Conservation (phyloP, 2,329 filamentous ascomycete genomes). For the Penicillium expansum region DNA sequence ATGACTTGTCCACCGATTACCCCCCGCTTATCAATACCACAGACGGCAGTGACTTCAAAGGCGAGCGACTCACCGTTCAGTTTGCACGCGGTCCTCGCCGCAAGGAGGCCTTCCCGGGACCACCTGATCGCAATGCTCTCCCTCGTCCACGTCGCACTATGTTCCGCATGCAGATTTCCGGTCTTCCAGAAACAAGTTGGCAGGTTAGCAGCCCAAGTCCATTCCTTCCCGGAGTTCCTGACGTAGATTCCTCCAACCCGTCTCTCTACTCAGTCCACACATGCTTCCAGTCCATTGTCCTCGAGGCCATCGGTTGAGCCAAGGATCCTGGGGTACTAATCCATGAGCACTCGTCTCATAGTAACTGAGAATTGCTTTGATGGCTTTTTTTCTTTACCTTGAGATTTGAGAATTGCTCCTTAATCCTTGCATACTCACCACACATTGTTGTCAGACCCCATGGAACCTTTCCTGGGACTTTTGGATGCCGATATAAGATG, state of each 20-base stretch:
- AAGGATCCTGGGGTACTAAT: conserved; percentile 10
- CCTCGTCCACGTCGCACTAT: conserved; percentile 89
- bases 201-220: conserved; percentile 75
- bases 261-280: conserved; percentile 13
- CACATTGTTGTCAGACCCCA: not conserved
- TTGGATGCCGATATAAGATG: conserved; percentile 7
- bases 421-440: not conserved
- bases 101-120: conserved; percentile 62
- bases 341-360: not conserved
- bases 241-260: conserved; percentile 18
- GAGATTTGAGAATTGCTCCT: not conserved
- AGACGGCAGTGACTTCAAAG: conserved; percentile 99
- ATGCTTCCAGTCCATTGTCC: conserved; percentile 14
- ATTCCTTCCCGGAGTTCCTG: conserved; percentile 30
- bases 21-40: conserved; percentile 36
- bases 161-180: conserved; percentile 95
- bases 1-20: conserved; percentile 55
- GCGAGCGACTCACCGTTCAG: conserved; percentile 94
- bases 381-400: not conserved
- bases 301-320: conserved; percentile 10
- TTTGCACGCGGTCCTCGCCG: conserved; percentile 86
- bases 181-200: conserved; percentile 99
- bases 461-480: conserved; percentile 2
- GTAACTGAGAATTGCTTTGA: not conserved
- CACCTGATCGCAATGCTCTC: conserved; percentile 60